Evolutionary conservation across 345 rosid genomes (phyloP).

Genomic region (Brassica incana): DNA sequence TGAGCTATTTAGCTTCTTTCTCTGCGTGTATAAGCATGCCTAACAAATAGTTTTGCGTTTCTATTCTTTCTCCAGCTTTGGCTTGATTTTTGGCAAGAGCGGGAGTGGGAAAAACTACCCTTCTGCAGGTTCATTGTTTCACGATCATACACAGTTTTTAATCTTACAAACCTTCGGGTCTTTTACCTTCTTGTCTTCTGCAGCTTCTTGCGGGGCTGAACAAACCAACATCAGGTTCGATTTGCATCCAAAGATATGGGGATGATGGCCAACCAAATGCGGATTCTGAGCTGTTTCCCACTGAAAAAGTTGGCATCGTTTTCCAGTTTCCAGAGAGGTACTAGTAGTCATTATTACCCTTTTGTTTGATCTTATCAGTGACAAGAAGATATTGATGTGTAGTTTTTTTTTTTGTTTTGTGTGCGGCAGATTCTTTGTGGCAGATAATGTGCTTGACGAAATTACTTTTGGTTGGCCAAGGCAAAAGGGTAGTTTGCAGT

Average conservation of each 20-base stretch:
- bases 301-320: slow-evolving; percentile 86
- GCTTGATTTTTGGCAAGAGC: slow-evolving; percentile 92
- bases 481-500: slow-evolving; percentile 59
- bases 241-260: slow-evolving; percentile 65
- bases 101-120: slow-evolving; percentile 98
- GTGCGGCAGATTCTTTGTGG: slow-evolving; percentile 67
- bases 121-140: slow-evolving; percentile 61
- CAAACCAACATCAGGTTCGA: slow-evolving; percentile 87
- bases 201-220: slow-evolving; percentile 92
- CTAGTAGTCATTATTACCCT: not conserved
- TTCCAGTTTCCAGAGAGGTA: slow-evolving; percentile 98
- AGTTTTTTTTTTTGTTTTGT: not conserved
- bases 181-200: slow-evolving; percentile 9
- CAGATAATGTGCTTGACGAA: slow-evolving; percentile 85
- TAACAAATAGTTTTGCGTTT: slow-evolving; percentile 14
- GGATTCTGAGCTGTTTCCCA: slow-evolving; percentile 47
- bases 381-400: not conserved
- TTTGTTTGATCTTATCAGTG: slow-evolving; percentile 5
- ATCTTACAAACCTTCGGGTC: slow-evolving; percentile 1
- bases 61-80: slow-evolving; percentile 60
- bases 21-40: not conserved
- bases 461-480: slow-evolving; percentile 95
- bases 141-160: not conserved
- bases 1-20: not conserved
- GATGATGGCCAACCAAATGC: slow-evolving; percentile 53